Evolutionary conservation across 495 filamentous ascomycete genomes (phyloP).

Genomic region (Astrocystis sublimbata): DNA sequence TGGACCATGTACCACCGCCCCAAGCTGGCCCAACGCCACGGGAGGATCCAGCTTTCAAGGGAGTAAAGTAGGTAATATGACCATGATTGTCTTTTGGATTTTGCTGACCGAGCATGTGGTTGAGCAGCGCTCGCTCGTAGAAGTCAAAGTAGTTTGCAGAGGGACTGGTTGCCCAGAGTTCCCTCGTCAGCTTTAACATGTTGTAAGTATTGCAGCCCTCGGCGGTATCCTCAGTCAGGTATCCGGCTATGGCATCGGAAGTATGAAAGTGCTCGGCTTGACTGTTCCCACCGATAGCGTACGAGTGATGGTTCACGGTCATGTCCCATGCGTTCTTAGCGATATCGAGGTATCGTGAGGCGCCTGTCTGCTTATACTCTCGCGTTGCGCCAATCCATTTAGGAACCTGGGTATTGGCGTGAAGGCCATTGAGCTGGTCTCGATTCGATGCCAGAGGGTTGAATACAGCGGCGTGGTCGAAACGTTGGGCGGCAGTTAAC

Average conservation of each 20-base stretch:
- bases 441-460: conserved; percentile 34
- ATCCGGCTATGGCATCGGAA: conserved; percentile 35
- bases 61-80: conserved; percentile 42
- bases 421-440: conserved; percentile 39
- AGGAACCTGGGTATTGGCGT: conserved; percentile 44
- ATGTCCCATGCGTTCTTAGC: conserved; percentile 41
- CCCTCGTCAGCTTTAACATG: conserved; percentile 44
- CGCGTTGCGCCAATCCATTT: conserved; percentile 41
- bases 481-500: conserved; percentile 37
- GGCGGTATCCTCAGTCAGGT: conserved; percentile 34
- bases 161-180: conserved; percentile 34
- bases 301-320: conserved; percentile 34
- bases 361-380: conserved; percentile 37
- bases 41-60: conserved; percentile 35
- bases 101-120: conserved; percentile 40
- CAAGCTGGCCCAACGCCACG: conserved; percentile 29
- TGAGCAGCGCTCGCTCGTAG: conserved; percentile 41
- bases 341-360: conserved; percentile 32
- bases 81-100: conserved; percentile 35
- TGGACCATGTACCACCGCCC: conserved; percentile 36
- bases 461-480: conserved; percentile 39
- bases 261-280: conserved; percentile 42
- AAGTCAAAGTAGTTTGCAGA: conserved; percentile 41
- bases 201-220: conserved; percentile 46
- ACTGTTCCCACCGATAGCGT: conserved; percentile 45